Percentiles rank a stretch among this genome's conserved stretches.
Evolutionary conservation across 306 rosid species (phyloP).

Genomic region (Acacia melanoxylon): DNA sequence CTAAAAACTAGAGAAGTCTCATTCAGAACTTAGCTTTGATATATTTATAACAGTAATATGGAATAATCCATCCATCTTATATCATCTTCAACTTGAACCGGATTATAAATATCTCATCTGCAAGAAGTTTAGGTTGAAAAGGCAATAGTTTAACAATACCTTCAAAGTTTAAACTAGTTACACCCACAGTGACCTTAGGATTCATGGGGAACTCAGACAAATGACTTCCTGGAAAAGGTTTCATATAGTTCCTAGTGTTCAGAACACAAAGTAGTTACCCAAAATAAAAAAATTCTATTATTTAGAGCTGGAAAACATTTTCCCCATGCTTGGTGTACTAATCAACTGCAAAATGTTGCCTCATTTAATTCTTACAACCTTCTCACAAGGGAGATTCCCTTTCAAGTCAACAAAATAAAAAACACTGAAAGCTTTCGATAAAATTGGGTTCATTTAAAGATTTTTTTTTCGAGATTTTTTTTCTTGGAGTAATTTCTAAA

Average conservation of each 20-base stretch:
- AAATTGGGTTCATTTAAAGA: not conserved
- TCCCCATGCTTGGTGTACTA: not conserved
- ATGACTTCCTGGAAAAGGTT: not conserved
- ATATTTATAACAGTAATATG: not conserved
- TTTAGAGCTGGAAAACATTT: not conserved
- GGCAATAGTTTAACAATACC: not conserved
- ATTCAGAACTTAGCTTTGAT: not conserved
- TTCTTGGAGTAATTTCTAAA: not conserved
- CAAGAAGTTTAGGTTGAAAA: not conserved
- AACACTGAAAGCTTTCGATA: not conserved
- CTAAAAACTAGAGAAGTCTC: not conserved
- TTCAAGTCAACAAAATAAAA: not conserved
- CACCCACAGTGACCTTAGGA: not conserved
- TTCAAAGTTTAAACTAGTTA: not conserved
- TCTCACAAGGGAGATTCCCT: not conserved
- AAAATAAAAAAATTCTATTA: not conserved
- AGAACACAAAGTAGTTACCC: not conserved
- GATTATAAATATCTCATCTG: not conserved
- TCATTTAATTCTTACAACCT: not conserved
- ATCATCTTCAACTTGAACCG: not conserved
- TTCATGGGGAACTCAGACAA: not conserved
- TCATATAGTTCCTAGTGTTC: not conserved
- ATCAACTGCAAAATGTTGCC: not conserved
- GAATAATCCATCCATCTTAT: not conserved
- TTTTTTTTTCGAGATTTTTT: not conserved